These are phyloP conservation scores for Trichoderma arundinaceum DNA, from an alignment of 2,329 filamentous ascomycete species.

Conservation along the genomic window DNA sequence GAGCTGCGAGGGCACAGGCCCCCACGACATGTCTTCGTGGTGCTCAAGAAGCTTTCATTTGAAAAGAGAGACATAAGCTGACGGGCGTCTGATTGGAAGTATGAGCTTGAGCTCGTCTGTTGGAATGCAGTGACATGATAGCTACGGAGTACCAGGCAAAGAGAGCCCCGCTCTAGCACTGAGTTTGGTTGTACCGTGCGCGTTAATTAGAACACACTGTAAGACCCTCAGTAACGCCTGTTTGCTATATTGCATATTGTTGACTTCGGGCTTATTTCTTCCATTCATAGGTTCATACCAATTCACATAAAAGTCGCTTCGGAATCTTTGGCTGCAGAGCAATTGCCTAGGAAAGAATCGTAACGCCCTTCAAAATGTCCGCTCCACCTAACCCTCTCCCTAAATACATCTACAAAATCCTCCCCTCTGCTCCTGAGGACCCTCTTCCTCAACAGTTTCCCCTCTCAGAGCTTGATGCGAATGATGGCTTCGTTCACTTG, in stretches of 20 bases:
- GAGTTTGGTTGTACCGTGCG: neutral
- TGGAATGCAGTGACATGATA: too few relatives aligned
- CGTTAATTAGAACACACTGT: neutral
- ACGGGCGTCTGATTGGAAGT: neutral
- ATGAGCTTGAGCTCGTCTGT: neutral
- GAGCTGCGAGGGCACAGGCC: slow-evolving; percentile 67
- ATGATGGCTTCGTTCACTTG: slow-evolving; percentile 67
- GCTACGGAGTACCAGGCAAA: too few relatives aligned
- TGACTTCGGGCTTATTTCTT: neutral
- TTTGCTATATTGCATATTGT: neutral
- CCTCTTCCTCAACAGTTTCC: slow-evolving; percentile 61
- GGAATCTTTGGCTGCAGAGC: neutral
- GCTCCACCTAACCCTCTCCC: slow-evolving; percentile 43
- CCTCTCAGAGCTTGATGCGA: slow-evolving; percentile 62
- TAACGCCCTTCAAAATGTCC: slow-evolving; percentile 37
- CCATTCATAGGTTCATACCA: neutral
- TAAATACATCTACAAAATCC: slow-evolving; percentile 65
- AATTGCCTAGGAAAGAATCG: too few relatives aligned
- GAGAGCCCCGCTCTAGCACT: neutral
- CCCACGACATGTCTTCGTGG: slow-evolving; percentile 54
- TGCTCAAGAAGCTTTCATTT: slow-evolving; percentile 9
- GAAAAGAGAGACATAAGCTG: neutral
- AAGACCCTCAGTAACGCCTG: too few relatives aligned
- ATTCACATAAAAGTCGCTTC: neutral
- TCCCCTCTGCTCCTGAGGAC: slow-evolving; percentile 57